Conservation (phyloP, 768 basidiomycete species). For the Mycena haematopus region DNA sequence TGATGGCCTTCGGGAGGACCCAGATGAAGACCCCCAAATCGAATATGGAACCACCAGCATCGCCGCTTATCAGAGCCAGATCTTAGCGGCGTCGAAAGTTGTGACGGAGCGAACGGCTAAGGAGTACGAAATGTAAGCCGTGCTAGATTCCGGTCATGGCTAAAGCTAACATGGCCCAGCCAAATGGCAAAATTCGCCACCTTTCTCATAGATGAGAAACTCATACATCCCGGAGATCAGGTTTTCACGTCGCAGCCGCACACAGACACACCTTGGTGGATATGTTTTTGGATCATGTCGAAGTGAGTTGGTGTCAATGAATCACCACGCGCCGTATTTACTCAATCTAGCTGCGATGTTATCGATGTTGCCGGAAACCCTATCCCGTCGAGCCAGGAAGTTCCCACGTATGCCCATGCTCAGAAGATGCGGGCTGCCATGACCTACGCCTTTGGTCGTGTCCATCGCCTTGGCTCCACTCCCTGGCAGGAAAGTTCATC, state of each 20-base stretch:
- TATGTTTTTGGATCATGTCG: constrained; percentile 18
- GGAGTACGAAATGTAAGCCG: neutral
- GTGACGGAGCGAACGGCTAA: neutral
- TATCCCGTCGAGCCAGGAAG: neutral
- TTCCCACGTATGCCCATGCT: constrained; percentile 36
- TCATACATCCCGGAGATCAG: constrained; percentile 20
- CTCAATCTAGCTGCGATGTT: constrained; percentile 34
- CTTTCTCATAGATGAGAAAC: constrained; percentile 24
- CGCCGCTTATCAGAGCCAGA: neutral
- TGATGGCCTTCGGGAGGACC: too few species aligned
- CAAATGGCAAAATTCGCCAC: constrained; percentile 28
- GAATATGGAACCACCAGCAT: neutral
- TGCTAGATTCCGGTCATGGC: neutral
- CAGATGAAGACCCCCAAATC: too few species aligned
- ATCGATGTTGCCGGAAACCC: constrained; percentile 32
- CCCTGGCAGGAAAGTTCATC: constrained; percentile 29
- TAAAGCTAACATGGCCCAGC: constrained; percentile 11
- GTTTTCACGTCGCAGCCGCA: constrained; percentile 30
- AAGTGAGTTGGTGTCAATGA: too few species aligned
- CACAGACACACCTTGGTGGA: constrained; percentile 29
- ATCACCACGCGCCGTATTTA: too few species aligned
- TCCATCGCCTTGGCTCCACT: constrained; percentile 19
- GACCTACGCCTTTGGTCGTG: too few species aligned
- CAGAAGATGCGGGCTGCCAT: constrained; percentile 43
- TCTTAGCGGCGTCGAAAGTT: constrained; percentile 5